Evolutionary conservation across 75 land plant genomes (phyloP).

Genomic region (Selaginella tamariscina): DNA sequence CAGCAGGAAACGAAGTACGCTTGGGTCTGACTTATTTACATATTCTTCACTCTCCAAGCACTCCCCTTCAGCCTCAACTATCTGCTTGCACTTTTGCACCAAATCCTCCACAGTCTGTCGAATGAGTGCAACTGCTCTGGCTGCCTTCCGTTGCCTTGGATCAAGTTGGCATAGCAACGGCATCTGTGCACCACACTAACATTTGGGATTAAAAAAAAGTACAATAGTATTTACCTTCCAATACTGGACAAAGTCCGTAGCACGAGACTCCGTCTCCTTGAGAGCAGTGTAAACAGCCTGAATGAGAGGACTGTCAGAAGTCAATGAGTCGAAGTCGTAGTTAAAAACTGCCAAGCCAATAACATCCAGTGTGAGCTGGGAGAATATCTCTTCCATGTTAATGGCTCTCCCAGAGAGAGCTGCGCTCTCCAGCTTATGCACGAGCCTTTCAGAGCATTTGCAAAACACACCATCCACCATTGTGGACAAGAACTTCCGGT

Average conservation of each 20-base stretch:
- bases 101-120: slow-evolving; percentile 79
- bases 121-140: slow-evolving; percentile 64
- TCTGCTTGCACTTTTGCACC: slow-evolving; percentile 64
- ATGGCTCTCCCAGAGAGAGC: slow-evolving; percentile 40
- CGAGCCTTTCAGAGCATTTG: slow-evolving; percentile 68
- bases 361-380: slow-evolving; percentile 87
- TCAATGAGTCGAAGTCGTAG: slow-evolving; percentile 84
- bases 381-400: slow-evolving; percentile 88
- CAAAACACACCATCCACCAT: slow-evolving; percentile 89
- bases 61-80: slow-evolving; percentile 86
- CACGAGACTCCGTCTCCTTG: slow-evolving; percentile 83
- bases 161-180: slow-evolving; percentile 62
- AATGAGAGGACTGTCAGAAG: slow-evolving; percentile 79
- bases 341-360: slow-evolving; percentile 93
- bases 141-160: slow-evolving; percentile 91
- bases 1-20: slow-evolving; percentile 85
- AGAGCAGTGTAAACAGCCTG: slow-evolving; percentile 97
- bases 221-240: slow-evolving; percentile 65
- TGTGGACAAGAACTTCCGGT: slow-evolving; percentile 66
- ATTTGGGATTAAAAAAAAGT: neutral
- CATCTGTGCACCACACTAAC: slow-evolving; percentile 31
- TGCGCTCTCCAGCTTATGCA: slow-evolving; percentile 46
- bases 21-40: slow-evolving; percentile 89
- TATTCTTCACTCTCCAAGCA: slow-evolving; percentile 73
- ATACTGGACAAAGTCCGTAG: slow-evolving; percentile 92